Evolutionary conservation across 352 stramenopile species (phyloP).

Genomic region (Phytophthora citricola): DNA sequence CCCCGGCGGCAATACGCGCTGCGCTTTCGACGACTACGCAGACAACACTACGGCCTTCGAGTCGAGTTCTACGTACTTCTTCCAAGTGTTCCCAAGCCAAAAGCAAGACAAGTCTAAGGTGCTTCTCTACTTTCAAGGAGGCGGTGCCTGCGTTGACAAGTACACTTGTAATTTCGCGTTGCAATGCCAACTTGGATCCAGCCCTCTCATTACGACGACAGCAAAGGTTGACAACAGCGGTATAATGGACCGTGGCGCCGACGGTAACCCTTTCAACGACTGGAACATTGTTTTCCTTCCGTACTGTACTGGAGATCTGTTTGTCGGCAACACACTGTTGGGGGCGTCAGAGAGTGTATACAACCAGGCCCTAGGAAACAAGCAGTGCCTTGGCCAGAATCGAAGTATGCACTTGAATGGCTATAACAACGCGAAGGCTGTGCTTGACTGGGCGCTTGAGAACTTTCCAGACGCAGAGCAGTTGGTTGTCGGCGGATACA

Average conservation of each 20-base stretch:
- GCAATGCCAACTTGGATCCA: conserved; percentile 48
- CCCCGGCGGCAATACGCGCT: conserved; percentile 51
- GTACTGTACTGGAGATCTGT: conserved; percentile 75
- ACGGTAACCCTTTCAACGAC: conserved; percentile 63
- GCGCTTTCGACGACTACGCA: conserved; percentile 49
- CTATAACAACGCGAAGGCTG: conserved; percentile 63
- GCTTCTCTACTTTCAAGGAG: conserved; percentile 63
- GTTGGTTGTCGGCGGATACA: conserved; percentile 55
- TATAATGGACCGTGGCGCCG: conserved; percentile 48
- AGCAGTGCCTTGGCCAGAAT: conserved; percentile 43
- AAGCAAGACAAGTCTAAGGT: conserved; percentile 60
- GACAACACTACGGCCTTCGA: conserved; percentile 34
- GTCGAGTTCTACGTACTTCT: conserved; percentile 55
- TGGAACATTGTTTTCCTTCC: conserved; percentile 75
- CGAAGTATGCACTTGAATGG: conserved; percentile 50
- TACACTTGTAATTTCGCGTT: conserved; percentile 63
- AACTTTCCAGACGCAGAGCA: conserved; percentile 66
- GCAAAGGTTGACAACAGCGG: conserved; percentile 47
- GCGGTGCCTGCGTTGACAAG: conserved; percentile 57
- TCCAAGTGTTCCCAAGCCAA: conserved; percentile 56
- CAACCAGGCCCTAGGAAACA: conserved; percentile 43
- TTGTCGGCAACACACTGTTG: conserved; percentile 45
- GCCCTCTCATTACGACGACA: conserved; percentile 43
- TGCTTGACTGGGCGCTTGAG: conserved; percentile 55
- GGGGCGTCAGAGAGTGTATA: conserved; percentile 29